A percentile compares a stretch with the other conserved stretches of the same genome.
Conservation (phyloP, 129 eudicot genomes). For the Chrysanthemum makinoi region DNA sequence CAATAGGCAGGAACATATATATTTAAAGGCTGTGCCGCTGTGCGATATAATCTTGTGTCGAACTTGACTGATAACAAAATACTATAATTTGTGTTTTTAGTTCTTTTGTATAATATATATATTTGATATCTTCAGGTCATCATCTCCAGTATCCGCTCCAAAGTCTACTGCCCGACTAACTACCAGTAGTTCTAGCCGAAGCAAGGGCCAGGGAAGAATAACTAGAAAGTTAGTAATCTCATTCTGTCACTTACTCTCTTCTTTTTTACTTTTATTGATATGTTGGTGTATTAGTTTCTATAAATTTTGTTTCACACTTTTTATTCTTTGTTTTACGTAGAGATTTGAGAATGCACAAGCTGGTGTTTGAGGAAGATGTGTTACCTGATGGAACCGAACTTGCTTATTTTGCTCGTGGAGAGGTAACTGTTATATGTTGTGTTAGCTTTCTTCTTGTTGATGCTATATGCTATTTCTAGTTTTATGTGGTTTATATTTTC, state of each 20-base stretch:
- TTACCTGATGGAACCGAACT: constrained; percentile 78
- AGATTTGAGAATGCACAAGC: constrained; percentile 77
- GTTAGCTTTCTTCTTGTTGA: neutral
- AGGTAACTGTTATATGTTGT: constrained; percentile 42
- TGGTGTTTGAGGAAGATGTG: constrained; percentile 64
- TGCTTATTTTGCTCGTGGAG: constrained; percentile 65
- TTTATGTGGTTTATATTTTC: neutral
- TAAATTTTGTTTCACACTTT: too few species aligned
- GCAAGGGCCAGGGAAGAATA: constrained; percentile 61
- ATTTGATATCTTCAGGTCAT: constrained; percentile 33
- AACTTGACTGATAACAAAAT: neutral
- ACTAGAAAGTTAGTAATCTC: constrained; percentile 62
- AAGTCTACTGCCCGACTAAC: constrained; percentile 31
- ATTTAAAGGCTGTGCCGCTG: neutral
- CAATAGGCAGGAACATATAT: constrained; percentile 1
- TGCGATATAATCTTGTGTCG: neutral
- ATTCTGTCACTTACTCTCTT: neutral
- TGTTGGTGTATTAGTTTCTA: too few species aligned
- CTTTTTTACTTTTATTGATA: constrained; percentile 1
- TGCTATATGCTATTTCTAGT: neutral
- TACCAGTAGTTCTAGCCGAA: constrained; percentile 28
- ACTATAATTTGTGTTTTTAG: constrained; percentile 8
- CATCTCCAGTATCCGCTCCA: constrained; percentile 27
- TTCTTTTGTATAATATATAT: constrained; percentile 1
- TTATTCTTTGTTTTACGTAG: constrained; percentile 32